Evolutionary conservation across 305 asterid species (phyloP).

Genomic region (Fraxinus ornus): DNA sequence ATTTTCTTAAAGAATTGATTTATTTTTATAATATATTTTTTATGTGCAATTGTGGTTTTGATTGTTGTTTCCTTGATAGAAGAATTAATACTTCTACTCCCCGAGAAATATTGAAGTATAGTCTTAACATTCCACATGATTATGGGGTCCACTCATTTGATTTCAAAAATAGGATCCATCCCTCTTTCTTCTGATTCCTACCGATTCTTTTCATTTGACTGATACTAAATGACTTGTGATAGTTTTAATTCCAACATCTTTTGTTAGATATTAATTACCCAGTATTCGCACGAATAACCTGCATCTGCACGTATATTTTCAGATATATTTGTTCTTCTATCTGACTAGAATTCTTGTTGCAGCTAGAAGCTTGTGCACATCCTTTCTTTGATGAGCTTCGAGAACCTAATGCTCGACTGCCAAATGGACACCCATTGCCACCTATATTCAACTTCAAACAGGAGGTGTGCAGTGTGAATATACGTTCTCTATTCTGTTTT

Average conservation of each 20-base stretch:
- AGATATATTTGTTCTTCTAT: background rate
- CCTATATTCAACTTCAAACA: conserved; percentile 86
- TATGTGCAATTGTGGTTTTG: background rate
- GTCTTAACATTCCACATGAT: background rate
- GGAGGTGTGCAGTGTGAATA: conserved; percentile 47
- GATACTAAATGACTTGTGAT: background rate
- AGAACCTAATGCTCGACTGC: conserved; percentile 82
- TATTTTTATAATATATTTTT: background rate
- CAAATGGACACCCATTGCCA: conserved; percentile 84
- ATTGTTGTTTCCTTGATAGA: background rate
- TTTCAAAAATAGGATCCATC: background rate
- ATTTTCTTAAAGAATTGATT: background rate
- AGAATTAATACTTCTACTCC: background rate
- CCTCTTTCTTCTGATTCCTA: background rate
- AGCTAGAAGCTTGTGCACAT: conserved; percentile 97
- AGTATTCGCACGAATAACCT: background rate
- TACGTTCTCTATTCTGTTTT: background rate
- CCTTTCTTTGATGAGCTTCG: conserved; percentile 94
- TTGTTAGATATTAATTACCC: background rate
- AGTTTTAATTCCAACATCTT: background rate
- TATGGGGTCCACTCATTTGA: background rate
- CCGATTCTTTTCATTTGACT: background rate
- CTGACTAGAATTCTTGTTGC: conserved; percentile 28
- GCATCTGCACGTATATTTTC: background rate
- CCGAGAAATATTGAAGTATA: background rate